Evolutionary conservation across 768 basidiomycete genomes (phyloP).

Genomic region (Mycena chlorophos): DNA sequence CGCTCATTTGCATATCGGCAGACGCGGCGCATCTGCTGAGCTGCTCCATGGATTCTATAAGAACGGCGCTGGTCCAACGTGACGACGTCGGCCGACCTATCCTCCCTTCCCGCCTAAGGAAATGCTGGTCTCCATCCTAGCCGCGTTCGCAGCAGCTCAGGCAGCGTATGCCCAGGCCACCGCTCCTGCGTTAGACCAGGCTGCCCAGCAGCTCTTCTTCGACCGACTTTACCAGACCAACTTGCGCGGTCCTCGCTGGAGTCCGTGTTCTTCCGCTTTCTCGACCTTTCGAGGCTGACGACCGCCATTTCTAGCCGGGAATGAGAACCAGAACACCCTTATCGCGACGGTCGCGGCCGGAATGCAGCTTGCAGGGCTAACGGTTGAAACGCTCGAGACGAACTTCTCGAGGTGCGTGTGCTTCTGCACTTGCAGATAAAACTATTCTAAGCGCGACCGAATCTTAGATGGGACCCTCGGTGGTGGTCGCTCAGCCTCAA

Average conservation of each 20-base stretch:
- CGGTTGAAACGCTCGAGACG: conserved; percentile 28
- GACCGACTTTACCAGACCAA: conserved; percentile 34
- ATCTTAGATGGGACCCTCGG: conserved; percentile 33
- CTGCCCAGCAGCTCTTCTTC: conserved; percentile 25
- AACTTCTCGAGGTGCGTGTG: conserved; percentile 23
- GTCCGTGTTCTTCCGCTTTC: conserved; percentile 13
- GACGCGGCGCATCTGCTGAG: no score
- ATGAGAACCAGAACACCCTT: conserved; percentile 34
- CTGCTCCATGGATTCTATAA: no score
- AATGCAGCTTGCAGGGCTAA: conserved; percentile 28
- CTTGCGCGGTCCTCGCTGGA: conserved; percentile 34
- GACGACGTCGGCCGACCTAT: no score
- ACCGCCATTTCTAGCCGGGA: conserved; percentile 26
- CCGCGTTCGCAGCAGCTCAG: no score
- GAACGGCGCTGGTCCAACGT: no score
- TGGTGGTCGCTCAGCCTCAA: conserved; percentile 35
- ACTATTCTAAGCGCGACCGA: no score
- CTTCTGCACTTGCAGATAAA: background rate
- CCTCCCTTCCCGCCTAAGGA: no score
- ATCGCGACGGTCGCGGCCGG: conserved; percentile 26
- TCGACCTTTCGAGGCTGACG: background rate
- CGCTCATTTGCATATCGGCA: no score
- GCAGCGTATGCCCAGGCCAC: background rate
- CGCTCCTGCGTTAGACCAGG: conserved; percentile 19
- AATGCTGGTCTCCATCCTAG: no score